Conservation (phyloP, 495 filamentous ascomycete species). For the Hypomontagnella submonticulosa region DNA sequence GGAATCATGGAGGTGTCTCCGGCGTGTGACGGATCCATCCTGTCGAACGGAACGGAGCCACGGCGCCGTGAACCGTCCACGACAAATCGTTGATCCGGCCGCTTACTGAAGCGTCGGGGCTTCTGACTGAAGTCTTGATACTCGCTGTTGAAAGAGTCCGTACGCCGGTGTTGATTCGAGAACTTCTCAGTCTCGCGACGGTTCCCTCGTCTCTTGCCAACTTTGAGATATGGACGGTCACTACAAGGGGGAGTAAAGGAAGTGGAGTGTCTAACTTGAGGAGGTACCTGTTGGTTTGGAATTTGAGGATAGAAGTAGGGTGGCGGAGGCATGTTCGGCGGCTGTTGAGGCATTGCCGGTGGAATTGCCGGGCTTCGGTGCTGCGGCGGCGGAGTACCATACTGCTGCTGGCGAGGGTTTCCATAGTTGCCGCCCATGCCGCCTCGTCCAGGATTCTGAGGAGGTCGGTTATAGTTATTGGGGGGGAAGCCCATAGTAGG, state of each 20-base stretch:
- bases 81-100: slow-evolving; percentile 47
- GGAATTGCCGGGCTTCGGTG: slow-evolving; percentile 78
- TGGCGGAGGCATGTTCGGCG: slow-evolving; percentile 71
- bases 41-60: slow-evolving; percentile 25
- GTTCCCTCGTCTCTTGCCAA: slow-evolving; percentile 54
- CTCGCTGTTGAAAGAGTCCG: slow-evolving; percentile 47
- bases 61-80: slow-evolving; percentile 33
- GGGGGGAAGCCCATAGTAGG: slow-evolving; percentile 78
- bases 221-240: slow-evolving; percentile 44
- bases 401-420: slow-evolving; percentile 39
- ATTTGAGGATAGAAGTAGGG: slow-evolving; percentile 68
- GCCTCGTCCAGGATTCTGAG: slow-evolving; percentile 70
- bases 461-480: slow-evolving; percentile 63
- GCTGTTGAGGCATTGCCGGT: slow-evolving; percentile 67
- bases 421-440: slow-evolving; percentile 74
- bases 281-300: slow-evolving; percentile 58
- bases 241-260: slow-evolving; percentile 50
- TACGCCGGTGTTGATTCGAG: slow-evolving; percentile 50
- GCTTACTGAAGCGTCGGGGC: slow-evolving; percentile 55
- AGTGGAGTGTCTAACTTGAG: slow-evolving; percentile 75
- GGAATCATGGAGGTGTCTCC: slow-evolving; percentile 43
- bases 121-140: slow-evolving; percentile 45
- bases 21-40: slow-evolving; percentile 29
- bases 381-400: slow-evolving; percentile 43
- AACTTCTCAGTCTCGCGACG: slow-evolving; percentile 59